phyloP scores from a whole-genome alignment of 116 monocot species.

The Cymodocea nodosa region DNA sequence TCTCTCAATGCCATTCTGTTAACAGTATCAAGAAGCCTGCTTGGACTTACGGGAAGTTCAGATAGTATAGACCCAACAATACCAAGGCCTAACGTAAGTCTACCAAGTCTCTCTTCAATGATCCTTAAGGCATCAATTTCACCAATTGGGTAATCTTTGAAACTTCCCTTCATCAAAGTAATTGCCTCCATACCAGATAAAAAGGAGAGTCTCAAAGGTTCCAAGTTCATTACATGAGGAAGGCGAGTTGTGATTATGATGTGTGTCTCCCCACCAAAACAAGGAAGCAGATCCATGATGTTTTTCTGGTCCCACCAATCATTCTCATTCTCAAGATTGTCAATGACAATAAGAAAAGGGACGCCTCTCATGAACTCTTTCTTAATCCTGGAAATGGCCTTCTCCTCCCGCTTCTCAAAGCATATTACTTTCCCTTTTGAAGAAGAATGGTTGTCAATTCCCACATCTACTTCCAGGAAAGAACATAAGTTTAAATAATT shows the following conservation, averaged over 20 bases:
- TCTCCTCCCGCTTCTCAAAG: slow-evolving; percentile 38
- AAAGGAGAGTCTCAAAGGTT: slow-evolving; percentile 69
- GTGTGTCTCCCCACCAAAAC: slow-evolving; percentile 39
- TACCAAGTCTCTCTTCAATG: slow-evolving; percentile 76
- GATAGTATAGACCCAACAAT: slow-evolving; percentile 70
- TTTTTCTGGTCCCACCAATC: slow-evolving; percentile 74
- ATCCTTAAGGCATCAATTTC: slow-evolving; percentile 69
- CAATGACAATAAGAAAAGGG: slow-evolving; percentile 65
- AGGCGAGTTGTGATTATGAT: slow-evolving; percentile 59
- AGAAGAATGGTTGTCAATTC: background rate
- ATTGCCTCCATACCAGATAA: slow-evolving; percentile 79
- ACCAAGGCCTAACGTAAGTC: slow-evolving; percentile 67
- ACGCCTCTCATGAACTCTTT: slow-evolving; percentile 61
- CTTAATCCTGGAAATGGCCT: slow-evolving; percentile 38
- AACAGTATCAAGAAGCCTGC: slow-evolving; percentile 73
- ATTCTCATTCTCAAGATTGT: slow-evolving; percentile 58
- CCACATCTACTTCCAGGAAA: slow-evolving; percentile 29
- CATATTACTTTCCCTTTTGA: slow-evolving; percentile 13
- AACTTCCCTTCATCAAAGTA: slow-evolving; percentile 73
- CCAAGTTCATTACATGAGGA: slow-evolving; percentile 28
- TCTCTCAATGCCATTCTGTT: slow-evolving; percentile 57
- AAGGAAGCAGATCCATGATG: slow-evolving; percentile 49
- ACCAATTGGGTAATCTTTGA: slow-evolving; percentile 49
- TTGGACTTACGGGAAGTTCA: slow-evolving; percentile 73
- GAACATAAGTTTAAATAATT: slow-evolving; percentile 54